These are phyloP conservation scores for Ilex aquifolium DNA, from an alignment of 257 asterid species.

Conservation along the genomic window DNA sequence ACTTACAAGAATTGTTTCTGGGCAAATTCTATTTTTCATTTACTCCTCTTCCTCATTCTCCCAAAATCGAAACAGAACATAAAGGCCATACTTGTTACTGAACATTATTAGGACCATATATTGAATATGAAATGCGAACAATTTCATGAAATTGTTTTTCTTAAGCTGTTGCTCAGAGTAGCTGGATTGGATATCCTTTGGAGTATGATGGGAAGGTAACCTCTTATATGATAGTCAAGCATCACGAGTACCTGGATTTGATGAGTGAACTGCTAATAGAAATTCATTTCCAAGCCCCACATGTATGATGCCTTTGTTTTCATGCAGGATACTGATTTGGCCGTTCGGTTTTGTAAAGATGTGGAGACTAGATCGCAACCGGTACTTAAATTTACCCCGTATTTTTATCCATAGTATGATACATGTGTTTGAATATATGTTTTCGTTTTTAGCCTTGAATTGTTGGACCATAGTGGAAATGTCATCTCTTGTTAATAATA, in stretches of 20 bases:
- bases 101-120: no score
- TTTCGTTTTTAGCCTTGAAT: neutral
- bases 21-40: no score
- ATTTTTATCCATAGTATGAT: neutral
- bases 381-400: constrained; percentile 33
- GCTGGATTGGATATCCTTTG: constrained; percentile 67
- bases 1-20: no score
- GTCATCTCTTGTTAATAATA: neutral
- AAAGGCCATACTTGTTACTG: no score
- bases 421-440: neutral
- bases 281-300: no score
- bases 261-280: no score
- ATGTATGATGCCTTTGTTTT: constrained; percentile 9
- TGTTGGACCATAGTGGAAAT: neutral
- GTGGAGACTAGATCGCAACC: constrained; percentile 70
- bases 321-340: constrained; percentile 71
- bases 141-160: constrained; percentile 22
- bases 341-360: constrained; percentile 84
- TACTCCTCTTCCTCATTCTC: no score
- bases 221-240: neutral
- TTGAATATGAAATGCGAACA: no score
- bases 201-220: constrained; percentile 80
- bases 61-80: no score
- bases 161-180: constrained; percentile 48
- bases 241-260: no score